Evolutionary conservation across 1,284 basidiomycete species (phyloP).

Genomic region (Filobasidium uniguttulatum): DNA sequence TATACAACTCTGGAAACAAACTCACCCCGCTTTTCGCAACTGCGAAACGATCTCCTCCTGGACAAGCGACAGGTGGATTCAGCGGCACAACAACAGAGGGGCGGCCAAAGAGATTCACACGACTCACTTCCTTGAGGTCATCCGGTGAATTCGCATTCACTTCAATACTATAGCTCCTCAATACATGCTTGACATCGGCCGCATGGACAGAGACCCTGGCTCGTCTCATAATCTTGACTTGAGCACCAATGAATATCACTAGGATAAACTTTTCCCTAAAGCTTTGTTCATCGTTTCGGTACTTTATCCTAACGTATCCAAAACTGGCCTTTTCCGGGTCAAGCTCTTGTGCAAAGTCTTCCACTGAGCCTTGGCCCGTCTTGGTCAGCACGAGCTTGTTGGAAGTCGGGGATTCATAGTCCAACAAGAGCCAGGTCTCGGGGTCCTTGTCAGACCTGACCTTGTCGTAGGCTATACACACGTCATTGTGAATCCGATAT

Average conservation of each 20-base stretch:
- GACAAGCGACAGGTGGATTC: neutral
- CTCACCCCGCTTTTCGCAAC: constrained; percentile 52
- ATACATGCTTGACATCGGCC: constrained; percentile 65
- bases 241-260: constrained; percentile 73
- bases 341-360: constrained; percentile 59
- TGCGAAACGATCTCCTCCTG: constrained; percentile 46
- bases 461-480: constrained; percentile 59
- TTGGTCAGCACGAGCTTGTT: constrained; percentile 63
- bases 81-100: neutral
- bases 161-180: constrained; percentile 70
- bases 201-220: constrained; percentile 82
- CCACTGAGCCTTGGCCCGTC: constrained; percentile 63
- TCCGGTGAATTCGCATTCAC: constrained; percentile 64
- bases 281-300: constrained; percentile 56
- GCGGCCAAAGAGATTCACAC: constrained; percentile 1
- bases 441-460: constrained; percentile 68
- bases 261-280: constrained; percentile 80
- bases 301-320: constrained; percentile 67
- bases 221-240: constrained; percentile 72
- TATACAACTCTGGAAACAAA: constrained; percentile 6
- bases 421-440: constrained; percentile 70
- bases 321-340: constrained; percentile 56
- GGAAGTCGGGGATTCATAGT: constrained; percentile 74
- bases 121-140: constrained; percentile 61
- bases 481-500: neutral